Evolutionary conservation across 192 early-diverging fungal genomes (phyloP).

Genomic region (Backusella luteola): DNA sequence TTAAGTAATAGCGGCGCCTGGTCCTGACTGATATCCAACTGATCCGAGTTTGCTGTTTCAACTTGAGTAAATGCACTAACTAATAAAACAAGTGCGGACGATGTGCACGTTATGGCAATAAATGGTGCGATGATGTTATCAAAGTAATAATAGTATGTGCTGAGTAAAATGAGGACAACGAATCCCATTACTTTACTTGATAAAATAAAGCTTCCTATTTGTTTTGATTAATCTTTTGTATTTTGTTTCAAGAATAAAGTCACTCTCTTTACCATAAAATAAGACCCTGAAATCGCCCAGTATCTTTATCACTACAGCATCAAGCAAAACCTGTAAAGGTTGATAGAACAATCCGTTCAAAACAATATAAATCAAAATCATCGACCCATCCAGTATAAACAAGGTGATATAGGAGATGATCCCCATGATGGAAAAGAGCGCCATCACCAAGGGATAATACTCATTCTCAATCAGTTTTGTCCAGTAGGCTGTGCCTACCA

Average conservation of each 20-base stretch:
- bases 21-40: constrained; percentile 1
- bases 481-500: background rate
- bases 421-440: background rate
- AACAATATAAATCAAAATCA: background rate
- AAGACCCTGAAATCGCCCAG: background rate
- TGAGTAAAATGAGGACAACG: background rate
- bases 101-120: background rate
- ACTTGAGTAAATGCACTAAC: background rate
- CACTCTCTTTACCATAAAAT: background rate
- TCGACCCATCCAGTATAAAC: background rate
- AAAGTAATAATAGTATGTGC: background rate
- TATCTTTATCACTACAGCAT: background rate
- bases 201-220: background rate
- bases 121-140: background rate
- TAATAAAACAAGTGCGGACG: background rate
- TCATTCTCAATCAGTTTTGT: background rate
- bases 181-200: background rate
- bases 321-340: background rate
- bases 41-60: background rate
- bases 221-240: background rate
- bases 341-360: background rate
- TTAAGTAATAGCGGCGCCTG: background rate
- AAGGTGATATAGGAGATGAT: background rate
- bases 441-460: background rate
- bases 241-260: background rate